Evolutionary conservation across 1,139 yeast species (phyloP), one percentile per base, ranked within the genome.

Genomic region (Hyphopichia khmerensis): DNA sequence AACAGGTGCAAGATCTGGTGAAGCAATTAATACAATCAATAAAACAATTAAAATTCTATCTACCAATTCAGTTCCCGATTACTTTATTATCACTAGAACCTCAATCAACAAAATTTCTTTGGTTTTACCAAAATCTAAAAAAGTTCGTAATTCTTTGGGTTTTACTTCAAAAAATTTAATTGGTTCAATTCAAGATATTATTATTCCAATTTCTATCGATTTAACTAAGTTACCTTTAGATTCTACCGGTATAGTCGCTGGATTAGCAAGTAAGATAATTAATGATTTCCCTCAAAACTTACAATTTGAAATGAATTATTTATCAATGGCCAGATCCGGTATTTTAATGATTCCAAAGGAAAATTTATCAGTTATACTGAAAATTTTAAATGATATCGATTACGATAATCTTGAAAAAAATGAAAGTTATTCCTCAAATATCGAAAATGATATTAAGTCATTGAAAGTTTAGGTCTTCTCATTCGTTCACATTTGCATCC

Each of bases 171-270:
- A 67, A 39, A 59, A 64, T 34, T 67, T 78, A 33, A 72, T 80
- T 36, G 88, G 88, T 1, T 79, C 85, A 2, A 65, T 75, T 15
- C 77, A 75, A 46, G 88, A 82, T 53, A 65, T 68, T 32, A 70
- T 82, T 38, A 67, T 76, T n/a, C 87, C 88, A 0, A 69, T 82
- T 3, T 65, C 75, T 1, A 72, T 82, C 33, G 84, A 82, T 53
- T 69, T 82, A 44, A 65, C 75, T n/a, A 62, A 62, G 24, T 59
- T 82, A 31, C 87, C 87, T 0, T 63, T 80, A 35, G 83, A 82
- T 55, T 70, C 82, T 6, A 80, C 84, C 8, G 88, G 88, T 39
- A 80, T 83, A 42, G 87, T 82, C 1, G 82, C 87, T 0, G 87
- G 87, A 1, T 73, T 83, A 27, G 86, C 88, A 1, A 67, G 79